A percentile compares a stretch with the other conserved stretches of the same genome.
Evolutionary conservation across 176 grass and related monocot genomes (phyloP).

Genomic region (Musa itinerans): DNA sequence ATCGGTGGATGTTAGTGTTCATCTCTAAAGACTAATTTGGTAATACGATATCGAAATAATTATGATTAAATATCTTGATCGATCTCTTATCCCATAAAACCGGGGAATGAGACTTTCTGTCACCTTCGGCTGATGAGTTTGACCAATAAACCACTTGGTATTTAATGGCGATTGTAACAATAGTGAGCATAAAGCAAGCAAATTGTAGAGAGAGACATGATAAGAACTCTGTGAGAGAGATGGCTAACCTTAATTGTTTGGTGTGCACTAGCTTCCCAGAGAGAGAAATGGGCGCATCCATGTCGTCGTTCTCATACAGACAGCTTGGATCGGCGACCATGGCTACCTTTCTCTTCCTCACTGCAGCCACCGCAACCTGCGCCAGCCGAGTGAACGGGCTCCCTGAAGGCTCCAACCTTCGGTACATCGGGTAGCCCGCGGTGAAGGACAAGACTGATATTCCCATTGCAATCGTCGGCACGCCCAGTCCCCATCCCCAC

Average conservation of each 20-base stretch:
- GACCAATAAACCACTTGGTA: too few species aligned
- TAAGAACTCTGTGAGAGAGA: neutral
- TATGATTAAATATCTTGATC: too few species aligned
- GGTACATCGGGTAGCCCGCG: slow-evolving; percentile 51
- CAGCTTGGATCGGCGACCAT: neutral
- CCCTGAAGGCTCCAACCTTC: slow-evolving; percentile 24
- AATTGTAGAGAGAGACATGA: too few species aligned
- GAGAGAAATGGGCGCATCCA: slow-evolving; percentile 56
- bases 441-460: slow-evolving; percentile 57
- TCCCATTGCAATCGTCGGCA: slow-evolving; percentile 57
- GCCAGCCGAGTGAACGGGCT: slow-evolving; percentile 65
- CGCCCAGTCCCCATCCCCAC: slow-evolving; percentile 75
- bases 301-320: slow-evolving; percentile 59
- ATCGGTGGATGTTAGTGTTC: too few species aligned
- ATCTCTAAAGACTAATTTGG: too few species aligned
- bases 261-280: slow-evolving; percentile 82
- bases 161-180: too few species aligned
- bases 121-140: too few species aligned
- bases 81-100: too few species aligned
- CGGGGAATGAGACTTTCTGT: too few species aligned
- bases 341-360: slow-evolving; percentile 39
- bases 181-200: too few species aligned
- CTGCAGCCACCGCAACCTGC: slow-evolving; percentile 56
- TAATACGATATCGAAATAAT: too few species aligned
- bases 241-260: slow-evolving; percentile 44